A percentile compares a stretch with the other conserved stretches of the same genome.
Evolutionary conservation across 441 rosid species (phyloP).

Genomic region (Populus trichocarpa): DNA sequence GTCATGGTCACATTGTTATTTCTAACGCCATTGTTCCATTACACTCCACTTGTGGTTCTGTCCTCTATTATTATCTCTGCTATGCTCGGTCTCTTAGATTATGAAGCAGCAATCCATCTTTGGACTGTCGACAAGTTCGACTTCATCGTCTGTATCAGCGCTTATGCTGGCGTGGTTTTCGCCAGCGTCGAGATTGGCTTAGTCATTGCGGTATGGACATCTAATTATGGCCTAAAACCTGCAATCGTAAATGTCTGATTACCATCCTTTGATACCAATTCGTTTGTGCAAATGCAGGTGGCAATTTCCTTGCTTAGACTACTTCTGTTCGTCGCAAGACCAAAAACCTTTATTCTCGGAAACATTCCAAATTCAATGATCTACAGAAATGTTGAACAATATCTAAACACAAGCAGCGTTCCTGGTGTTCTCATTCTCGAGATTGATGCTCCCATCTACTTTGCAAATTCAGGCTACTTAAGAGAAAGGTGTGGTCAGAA

Average conservation of each 20-base stretch:
- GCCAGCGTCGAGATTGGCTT: constrained; percentile 78
- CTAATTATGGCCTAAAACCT: neutral
- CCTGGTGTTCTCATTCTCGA: constrained; percentile 80
- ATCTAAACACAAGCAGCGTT: constrained; percentile 52
- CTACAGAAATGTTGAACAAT: constrained; percentile 80
- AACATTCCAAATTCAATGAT: constrained; percentile 71
- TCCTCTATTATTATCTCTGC: constrained; percentile 86
- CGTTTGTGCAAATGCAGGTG: constrained; percentile 47
- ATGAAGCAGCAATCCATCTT: constrained; percentile 75
- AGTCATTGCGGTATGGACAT: constrained; percentile 49
- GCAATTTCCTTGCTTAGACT: constrained; percentile 68
- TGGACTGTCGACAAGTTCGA: constrained; percentile 89
- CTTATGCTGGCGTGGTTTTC: constrained; percentile 80
- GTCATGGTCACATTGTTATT: constrained; percentile 76
- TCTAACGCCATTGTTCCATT: constrained; percentile 78
- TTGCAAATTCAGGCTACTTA: constrained; percentile 80
- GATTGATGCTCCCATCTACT: constrained; percentile 93
- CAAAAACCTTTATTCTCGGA: constrained; percentile 67
- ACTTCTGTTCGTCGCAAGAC: constrained; percentile 82
- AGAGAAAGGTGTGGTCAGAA: constrained; percentile 66
- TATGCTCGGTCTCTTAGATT: constrained; percentile 96
- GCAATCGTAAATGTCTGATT: neutral
- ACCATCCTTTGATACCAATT: neutral
- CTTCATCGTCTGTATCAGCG: constrained; percentile 69
- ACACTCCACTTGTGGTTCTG: constrained; percentile 88